These are phyloP conservation scores for Penicillium sp. DNA, from an alignment of 2,329 filamentous ascomycete species.

Conservation along the genomic window DNA sequence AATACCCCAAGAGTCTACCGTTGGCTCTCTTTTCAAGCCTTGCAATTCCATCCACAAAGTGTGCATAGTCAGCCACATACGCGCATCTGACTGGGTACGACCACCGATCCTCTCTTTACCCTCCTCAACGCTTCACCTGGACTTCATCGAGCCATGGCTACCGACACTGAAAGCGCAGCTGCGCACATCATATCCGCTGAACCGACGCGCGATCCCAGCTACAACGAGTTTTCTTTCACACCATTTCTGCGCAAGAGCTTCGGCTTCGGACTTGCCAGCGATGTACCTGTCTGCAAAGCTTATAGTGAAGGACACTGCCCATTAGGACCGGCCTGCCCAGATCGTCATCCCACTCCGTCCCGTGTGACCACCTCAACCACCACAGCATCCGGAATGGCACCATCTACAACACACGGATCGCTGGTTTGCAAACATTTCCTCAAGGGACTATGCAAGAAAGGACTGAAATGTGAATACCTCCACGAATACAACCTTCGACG, in stretches of 20 bases:
- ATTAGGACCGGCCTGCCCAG: slow-evolving; percentile 76
- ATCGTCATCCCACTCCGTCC: slow-evolving; percentile 66
- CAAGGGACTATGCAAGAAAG: slow-evolving; percentile 95
- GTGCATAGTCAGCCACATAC: neutral
- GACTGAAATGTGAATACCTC: slow-evolving; percentile 92
- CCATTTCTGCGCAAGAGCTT: slow-evolving; percentile 81
- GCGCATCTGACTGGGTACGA: neutral
- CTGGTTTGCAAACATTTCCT: slow-evolving; percentile 99
- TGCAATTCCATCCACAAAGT: neutral
- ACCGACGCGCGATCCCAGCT: slow-evolving; percentile 36
- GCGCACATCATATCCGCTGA: slow-evolving; percentile 37
- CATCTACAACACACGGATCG: slow-evolving; percentile 45
- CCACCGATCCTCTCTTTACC: neutral
- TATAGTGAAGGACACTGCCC: slow-evolving; percentile 85
- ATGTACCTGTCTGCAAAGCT: slow-evolving; percentile 78
- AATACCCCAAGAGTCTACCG: neutral
- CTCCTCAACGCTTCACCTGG: neutral
- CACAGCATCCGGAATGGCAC: slow-evolving; percentile 41
- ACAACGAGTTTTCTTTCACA: slow-evolving; percentile 76
- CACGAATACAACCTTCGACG: slow-evolving; percentile 98
- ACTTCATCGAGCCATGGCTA: slow-evolving; percentile 27
- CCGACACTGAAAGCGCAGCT: slow-evolving; percentile 34
- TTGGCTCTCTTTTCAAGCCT: neutral
- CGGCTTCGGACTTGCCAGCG: slow-evolving; percentile 75
- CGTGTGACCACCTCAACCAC: slow-evolving; percentile 44